phyloP scores from a whole-genome alignment of 345 rosid genomes.

The Gossypium turneri region DNA sequence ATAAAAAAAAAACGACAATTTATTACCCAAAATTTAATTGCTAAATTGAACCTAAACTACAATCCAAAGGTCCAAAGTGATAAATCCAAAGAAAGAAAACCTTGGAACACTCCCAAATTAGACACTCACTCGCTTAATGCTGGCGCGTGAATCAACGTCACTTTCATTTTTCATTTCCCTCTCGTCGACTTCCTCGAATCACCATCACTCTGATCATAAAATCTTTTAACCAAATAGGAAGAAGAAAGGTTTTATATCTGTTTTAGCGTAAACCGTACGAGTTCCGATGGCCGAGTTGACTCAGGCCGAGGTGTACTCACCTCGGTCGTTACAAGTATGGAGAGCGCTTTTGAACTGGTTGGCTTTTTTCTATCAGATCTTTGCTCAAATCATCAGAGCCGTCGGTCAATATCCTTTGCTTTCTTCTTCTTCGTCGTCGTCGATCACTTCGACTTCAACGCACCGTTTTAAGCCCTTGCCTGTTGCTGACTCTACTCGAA shows the following conservation, averaged over 20 bases:
- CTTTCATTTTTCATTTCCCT: not conserved
- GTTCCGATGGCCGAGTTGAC: slow-evolving; percentile 81
- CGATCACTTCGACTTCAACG: slow-evolving; percentile 29
- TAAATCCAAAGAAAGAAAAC: not conserved
- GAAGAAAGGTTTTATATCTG: not conserved
- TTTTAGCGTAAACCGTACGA: not conserved
- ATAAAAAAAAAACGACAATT: too few species aligned
- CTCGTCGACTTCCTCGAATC: slow-evolving; percentile 15
- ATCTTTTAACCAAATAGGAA: not conserved
- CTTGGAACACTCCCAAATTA: not conserved
- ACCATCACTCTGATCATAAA: not conserved
- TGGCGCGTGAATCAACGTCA: slow-evolving; percentile 20
- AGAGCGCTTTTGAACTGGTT: slow-evolving; percentile 67
- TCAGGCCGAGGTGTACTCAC: slow-evolving; percentile 74
- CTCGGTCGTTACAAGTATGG: slow-evolving; percentile 63
- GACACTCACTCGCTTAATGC: not conserved
- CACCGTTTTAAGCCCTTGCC: slow-evolving; percentile 78
- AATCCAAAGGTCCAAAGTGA: not conserved
- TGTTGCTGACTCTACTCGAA: slow-evolving; percentile 56
- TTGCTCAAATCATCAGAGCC: slow-evolving; percentile 60
- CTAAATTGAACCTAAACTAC: too few species aligned
- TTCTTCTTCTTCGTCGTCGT: slow-evolving; percentile 36
- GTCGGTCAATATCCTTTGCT: slow-evolving; percentile 66
- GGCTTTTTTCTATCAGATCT: slow-evolving; percentile 81
- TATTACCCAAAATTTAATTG: too few species aligned